Percentiles rank a stretch among this genome's conserved stretches.
Conservation (phyloP, 306 rosid species). For the Fragaria nilgerrensis region DNA sequence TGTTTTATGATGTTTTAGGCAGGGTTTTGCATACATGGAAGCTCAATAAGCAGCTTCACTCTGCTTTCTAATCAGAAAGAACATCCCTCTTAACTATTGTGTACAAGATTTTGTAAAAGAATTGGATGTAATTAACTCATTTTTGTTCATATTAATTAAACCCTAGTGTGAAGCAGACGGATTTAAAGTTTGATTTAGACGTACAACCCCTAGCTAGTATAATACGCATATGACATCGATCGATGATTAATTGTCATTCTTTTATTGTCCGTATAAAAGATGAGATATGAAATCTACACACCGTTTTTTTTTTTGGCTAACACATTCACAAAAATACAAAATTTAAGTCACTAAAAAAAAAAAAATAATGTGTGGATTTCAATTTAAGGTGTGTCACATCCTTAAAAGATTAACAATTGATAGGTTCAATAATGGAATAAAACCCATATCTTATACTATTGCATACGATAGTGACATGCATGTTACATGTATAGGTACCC, state of each 20-base stretch:
- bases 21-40: slow-evolving; percentile 46
- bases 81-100: not conserved
- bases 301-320: no score
- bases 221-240: not conserved
- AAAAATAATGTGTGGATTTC: no score
- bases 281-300: no score
- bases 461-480: not conserved
- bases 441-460: not conserved
- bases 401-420: not conserved
- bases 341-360: no score
- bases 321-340: no score
- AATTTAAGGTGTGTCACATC: no score
- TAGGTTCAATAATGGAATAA: not conserved
- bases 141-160: not conserved
- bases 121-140: not conserved
- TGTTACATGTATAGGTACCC: not conserved
- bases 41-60: slow-evolving; percentile 32
- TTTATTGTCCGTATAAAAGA: not conserved
- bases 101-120: not conserved
- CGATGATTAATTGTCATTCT: not conserved
- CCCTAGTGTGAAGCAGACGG: not conserved
- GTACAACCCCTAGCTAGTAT: no score
- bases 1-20: slow-evolving; percentile 59
- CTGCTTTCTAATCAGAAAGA: not conserved
- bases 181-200: not conserved